A percentile compares a stretch with the other conserved stretches of the same genome.
These are phyloP conservation scores for Magnusiomyces clavatus DNA, from an alignment of 1,139 yeast genomes.

Conservation along the genomic window DNA sequence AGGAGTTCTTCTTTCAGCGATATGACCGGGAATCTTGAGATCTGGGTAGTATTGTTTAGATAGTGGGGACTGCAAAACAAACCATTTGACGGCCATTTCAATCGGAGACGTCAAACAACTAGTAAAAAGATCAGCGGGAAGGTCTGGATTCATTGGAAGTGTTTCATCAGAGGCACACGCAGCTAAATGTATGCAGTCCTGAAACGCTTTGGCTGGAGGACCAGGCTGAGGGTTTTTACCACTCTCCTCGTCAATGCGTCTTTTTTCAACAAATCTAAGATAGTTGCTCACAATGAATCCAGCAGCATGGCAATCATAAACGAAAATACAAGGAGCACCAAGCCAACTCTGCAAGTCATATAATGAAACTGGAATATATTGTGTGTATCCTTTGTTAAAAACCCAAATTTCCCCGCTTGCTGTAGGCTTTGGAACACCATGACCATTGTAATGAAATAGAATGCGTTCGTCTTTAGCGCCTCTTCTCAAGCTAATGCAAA, in stretches of 20 bases:
- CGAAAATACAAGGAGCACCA: constrained; percentile 95
- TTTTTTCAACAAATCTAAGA: constrained; percentile 81
- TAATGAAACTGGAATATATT: constrained; percentile 89
- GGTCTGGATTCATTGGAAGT: constrained; percentile 86
- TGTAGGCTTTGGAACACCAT: constrained; percentile 98
- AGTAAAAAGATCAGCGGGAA: constrained; percentile 94
- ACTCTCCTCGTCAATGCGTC: constrained; percentile 73
- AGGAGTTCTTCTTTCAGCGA: constrained; percentile 91
- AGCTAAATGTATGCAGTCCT: constrained; percentile 88
- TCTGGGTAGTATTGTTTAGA: constrained; percentile 35
- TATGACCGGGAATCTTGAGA: constrained; percentile 71
- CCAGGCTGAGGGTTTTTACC: constrained; percentile 28
- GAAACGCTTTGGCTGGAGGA: constrained; percentile 55
- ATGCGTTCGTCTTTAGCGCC: constrained; percentile 84
- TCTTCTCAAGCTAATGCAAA: constrained; percentile 80
- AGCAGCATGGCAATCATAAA: constrained; percentile 90
- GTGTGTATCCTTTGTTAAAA: constrained; percentile 92
- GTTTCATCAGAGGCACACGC: constrained; percentile 85
- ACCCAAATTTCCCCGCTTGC: constrained; percentile 99
- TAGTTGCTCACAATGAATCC: constrained; percentile 90
- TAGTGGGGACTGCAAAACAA: constrained; percentile 68
- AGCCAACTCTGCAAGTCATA: constrained; percentile 95
- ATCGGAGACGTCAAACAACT: constrained; percentile 95
- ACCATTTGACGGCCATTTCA: constrained; percentile 89
- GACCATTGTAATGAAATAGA: constrained; percentile 93